Evolutionary conservation across 2,329 filamentous ascomycete species (phyloP), one percentile per base, ranked within the genome.

Genomic region (Camptophora hylomeconis): DNA sequence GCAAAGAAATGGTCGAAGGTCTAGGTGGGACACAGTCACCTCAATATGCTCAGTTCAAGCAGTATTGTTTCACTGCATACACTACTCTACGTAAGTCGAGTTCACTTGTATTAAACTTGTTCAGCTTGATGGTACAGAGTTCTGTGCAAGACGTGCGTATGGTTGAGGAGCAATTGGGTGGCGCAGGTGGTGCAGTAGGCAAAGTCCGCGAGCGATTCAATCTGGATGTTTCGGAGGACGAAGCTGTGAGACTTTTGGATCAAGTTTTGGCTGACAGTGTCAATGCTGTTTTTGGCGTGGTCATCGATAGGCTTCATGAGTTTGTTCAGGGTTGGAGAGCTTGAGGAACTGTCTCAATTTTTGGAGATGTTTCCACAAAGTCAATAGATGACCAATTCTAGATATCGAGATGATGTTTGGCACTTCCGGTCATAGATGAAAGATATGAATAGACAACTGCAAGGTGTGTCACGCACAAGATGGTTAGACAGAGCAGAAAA

Each of bases 1-100:
- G 80, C 49, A 87, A 86, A 45, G 87, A 98, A 50, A 98, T 98
- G 89, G 82, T 95, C 3, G 89, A 98, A 47, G 89, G 86, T 38
- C 94, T 98, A 83, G 92, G 92, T 21, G 89, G 89, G 8, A 68
- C 75, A 5, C 67, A 69, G 18, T 83, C 80, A 3, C 72, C 80
- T 13, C 77, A 92, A 38, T 98, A 93, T 53, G 65, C 76, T 23
- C 72, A 79, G 30, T 98, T 98, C 58, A 89, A 89, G 50, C 81
- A 92, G 46, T 93, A 95, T 54, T 93, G 84, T 52, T 94, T 93
- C 56, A 80, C 92, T 3, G 83, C 89, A 0, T 98, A 92, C 56
- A 82, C 80, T 2, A 86, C 89, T 1, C 62, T 98, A 23, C 73
- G 89, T 33, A 93, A 95, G 52, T 83, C 75, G 2, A 81, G 78